A percentile compares a stretch with the other conserved stretches of the same genome.
Evolutionary conservation across 2,329 filamentous ascomycete species (phyloP).

Genomic region (Triangularia verruculosa): DNA sequence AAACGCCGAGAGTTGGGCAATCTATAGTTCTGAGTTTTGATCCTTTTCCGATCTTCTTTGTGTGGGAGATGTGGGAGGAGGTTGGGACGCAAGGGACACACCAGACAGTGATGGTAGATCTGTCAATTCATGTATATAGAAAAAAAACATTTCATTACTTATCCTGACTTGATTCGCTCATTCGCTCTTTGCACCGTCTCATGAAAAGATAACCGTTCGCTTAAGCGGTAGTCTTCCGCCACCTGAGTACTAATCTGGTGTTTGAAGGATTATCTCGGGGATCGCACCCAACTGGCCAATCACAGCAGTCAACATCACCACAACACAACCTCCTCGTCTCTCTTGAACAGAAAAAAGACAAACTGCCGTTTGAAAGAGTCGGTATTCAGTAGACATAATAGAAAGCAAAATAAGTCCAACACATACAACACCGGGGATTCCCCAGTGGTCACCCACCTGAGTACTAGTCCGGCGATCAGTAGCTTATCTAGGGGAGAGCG

Average conservation of each 20-base stretch:
- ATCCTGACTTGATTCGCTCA: no score
- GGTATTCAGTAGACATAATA: background rate
- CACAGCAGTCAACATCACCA: no score
- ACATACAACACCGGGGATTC: background rate
- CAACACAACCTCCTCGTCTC: no score
- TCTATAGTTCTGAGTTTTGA: background rate
- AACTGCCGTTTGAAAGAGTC: no score
- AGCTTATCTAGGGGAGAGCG: background rate
- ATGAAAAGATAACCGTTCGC: no score
- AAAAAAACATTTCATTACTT: background rate
- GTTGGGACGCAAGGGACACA: background rate
- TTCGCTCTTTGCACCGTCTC: no score
- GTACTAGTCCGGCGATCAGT: background rate
- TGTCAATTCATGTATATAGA: background rate
- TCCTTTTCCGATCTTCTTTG: background rate
- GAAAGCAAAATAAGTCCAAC: background rate
- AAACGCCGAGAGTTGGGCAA: slow-evolving; percentile 13
- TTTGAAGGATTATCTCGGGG: no score
- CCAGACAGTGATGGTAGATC: background rate
- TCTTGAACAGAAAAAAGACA: no score
- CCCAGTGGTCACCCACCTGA: background rate
- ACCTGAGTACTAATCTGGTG: no score
- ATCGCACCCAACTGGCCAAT: no score
- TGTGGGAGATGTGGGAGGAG: background rate
- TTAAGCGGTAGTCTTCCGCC: no score